Evolutionary conservation across 2,329 filamentous ascomycete genomes (phyloP).

Genomic region (Nigrospora sphaerica): DNA sequence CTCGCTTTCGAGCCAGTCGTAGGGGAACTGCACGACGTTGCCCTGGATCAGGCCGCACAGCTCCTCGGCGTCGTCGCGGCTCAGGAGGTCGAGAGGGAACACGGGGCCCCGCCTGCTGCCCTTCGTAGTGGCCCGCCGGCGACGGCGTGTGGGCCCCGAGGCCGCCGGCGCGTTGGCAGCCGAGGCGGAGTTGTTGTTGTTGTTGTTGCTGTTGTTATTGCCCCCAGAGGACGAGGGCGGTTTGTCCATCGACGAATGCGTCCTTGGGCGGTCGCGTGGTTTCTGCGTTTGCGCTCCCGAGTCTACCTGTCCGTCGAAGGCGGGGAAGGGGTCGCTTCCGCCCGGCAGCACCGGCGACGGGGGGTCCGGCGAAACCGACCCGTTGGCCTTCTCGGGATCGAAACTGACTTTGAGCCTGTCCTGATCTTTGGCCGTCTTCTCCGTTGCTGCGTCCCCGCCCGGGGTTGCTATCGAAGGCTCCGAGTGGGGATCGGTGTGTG

Average conservation of each 20-base stretch:
- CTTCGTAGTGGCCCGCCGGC: conserved; percentile 64
- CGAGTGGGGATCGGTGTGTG: conserved; percentile 8
- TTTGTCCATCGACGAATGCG: conserved; percentile 48
- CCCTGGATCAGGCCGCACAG: conserved; percentile 79
- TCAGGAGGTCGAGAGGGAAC: conserved; percentile 67
- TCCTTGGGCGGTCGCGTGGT: conserved; percentile 43
- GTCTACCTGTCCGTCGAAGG: conserved; percentile 31
- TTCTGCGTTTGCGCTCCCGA: conserved; percentile 24
- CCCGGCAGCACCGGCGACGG: conserved; percentile 33
- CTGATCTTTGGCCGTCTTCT: conserved; percentile 11
- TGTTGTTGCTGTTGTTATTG: conserved; percentile 19
- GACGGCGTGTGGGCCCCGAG: conserved; percentile 48
- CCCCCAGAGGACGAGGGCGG: conserved; percentile 26
- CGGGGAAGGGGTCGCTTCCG: conserved; percentile 39
- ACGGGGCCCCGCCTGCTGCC: conserved; percentile 57
- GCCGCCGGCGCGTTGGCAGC: conserved; percentile 13
- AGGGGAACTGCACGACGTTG: conserved; percentile 84
- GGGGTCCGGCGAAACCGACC: conserved; percentile 21
- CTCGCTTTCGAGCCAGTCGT: conserved; percentile 90
- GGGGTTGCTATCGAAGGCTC: conserved; percentile 6
- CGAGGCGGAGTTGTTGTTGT: conserved; percentile 3
- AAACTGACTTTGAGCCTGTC: conserved; percentile 8
- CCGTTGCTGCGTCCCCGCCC: conserved; percentile 11
- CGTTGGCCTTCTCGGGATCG: conserved; percentile 10
- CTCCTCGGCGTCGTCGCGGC: conserved; percentile 70